A percentile compares a stretch with the other conserved stretches of the same genome.
phyloP scores from a whole-genome alignment of 352 stramenopile species.

The Phytopythium chamaehyphon region DNA sequence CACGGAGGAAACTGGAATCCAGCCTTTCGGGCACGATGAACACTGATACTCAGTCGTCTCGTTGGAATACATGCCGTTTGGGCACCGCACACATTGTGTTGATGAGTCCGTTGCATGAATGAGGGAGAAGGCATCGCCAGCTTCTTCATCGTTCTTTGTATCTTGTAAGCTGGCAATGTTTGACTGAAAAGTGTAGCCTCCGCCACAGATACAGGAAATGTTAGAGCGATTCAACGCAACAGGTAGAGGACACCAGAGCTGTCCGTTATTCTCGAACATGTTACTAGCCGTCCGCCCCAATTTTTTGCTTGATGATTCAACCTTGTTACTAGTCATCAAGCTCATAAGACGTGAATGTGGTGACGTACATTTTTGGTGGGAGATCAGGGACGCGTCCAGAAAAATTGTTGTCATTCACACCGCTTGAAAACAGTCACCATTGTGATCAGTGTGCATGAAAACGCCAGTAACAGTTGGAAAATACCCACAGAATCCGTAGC shows the following conservation, averaged over 20 bases:
- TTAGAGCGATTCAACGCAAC: conserved; percentile 6
- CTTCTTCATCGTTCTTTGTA: neutral
- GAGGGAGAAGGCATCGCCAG: neutral
- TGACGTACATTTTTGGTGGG: conserved; percentile 23
- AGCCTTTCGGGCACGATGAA: conserved; percentile 26
- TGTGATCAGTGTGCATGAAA: neutral
- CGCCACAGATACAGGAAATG: conserved; percentile 31
- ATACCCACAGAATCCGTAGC: conserved; percentile 47
- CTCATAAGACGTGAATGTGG: too few relatives aligned
- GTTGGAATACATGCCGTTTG: conserved; percentile 39
- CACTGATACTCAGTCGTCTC: conserved; percentile 39
- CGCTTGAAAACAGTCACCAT: conserved; percentile 9
- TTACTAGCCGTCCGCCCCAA: neutral
- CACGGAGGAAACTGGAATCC: conserved; percentile 3
- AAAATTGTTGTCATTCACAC: conserved; percentile 32
- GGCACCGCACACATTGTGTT: conserved; percentile 28
- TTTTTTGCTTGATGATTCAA: conserved; percentile 9
- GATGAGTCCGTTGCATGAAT: conserved; percentile 12
- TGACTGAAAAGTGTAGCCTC: conserved; percentile 8
- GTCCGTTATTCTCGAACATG: conserved; percentile 3
- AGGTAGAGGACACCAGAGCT: neutral
- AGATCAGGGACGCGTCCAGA: conserved; percentile 19
- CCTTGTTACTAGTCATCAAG: too few relatives aligned
- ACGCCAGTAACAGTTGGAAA: neutral
- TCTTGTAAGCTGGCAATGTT: neutral